phyloP scores from a whole-genome alignment of 345 rosid genomes.

The Eutrema yunnanense region DNA sequence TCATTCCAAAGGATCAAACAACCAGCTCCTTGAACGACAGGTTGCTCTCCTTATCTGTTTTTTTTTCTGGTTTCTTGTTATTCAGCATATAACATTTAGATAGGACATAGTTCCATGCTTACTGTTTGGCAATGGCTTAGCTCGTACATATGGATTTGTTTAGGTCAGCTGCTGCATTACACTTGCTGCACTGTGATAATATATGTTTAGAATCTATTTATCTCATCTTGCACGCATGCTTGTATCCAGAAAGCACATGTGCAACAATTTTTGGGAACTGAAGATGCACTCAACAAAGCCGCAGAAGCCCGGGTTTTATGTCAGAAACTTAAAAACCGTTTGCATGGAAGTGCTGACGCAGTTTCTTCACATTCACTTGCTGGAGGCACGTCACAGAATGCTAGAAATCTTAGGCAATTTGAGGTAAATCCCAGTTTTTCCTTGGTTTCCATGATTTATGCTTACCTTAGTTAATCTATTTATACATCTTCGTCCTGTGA shows the following conservation, averaged over 20 bases:
- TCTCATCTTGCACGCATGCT: slow-evolving; percentile 1
- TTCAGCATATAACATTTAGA: neutral
- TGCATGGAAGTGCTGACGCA: slow-evolving; percentile 57
- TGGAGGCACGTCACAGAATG: slow-evolving; percentile 57
- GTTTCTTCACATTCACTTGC: slow-evolving; percentile 46
- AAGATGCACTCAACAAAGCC: slow-evolving; percentile 81
- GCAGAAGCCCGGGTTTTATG: slow-evolving; percentile 72
- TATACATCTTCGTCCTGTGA: neutral
- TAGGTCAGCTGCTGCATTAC: neutral
- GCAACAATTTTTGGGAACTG: slow-evolving; percentile 86
- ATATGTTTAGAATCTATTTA: neutral
- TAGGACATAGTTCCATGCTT: neutral
- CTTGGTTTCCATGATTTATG: neutral
- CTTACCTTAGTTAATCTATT: neutral
- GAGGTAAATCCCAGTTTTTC: slow-evolving; percentile 45
- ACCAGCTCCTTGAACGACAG: slow-evolving; percentile 92
- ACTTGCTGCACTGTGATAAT: neutral
- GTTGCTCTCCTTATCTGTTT: slow-evolving; percentile 28
- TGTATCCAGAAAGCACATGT: slow-evolving; percentile 77
- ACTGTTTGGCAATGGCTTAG: neutral
- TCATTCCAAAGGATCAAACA: slow-evolving; percentile 70
- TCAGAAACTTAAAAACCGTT: slow-evolving; percentile 59
- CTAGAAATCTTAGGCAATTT: slow-evolving; percentile 65
- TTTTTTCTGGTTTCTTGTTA: neutral
- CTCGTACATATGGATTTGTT: neutral